Percentiles rank a stretch among this genome's conserved stretches.
phyloP scores from a whole-genome alignment of 108 stramenopile species.

The Schizochytrium sp. region DNA sequence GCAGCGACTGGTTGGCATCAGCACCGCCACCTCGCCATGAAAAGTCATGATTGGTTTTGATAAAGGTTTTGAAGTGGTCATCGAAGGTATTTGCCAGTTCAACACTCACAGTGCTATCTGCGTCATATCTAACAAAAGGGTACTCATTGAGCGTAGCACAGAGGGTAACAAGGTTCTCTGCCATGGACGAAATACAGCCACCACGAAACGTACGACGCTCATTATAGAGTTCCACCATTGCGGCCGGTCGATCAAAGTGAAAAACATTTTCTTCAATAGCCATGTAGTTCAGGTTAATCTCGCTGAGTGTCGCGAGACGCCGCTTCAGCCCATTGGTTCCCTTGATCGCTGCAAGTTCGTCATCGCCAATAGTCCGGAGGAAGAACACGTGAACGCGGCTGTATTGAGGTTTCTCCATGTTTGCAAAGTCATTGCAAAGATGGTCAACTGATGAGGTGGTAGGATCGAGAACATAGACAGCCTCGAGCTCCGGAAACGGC shows the following conservation, averaged over 20 bases:
- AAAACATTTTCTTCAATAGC: slow-evolving; percentile 87
- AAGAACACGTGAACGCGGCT: slow-evolving; percentile 88
- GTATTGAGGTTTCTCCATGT: slow-evolving; percentile 82
- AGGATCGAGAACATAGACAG: slow-evolving; percentile 88
- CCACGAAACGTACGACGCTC: slow-evolving; percentile 65
- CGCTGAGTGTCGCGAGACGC: slow-evolving; percentile 82
- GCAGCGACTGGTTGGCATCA: slow-evolving; percentile 76
- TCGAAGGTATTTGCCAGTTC: slow-evolving; percentile 86
- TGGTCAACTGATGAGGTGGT: slow-evolving; percentile 80
- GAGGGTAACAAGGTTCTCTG: slow-evolving; percentile 89
- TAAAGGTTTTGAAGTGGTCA: slow-evolving; percentile 85
- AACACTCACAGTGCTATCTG: slow-evolving; percentile 75
- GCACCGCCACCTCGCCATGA: slow-evolving; percentile 89
- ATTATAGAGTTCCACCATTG: slow-evolving; percentile 72
- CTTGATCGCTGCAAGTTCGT: slow-evolving; percentile 83
- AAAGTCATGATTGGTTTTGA: slow-evolving; percentile 81
- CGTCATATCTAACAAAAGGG: slow-evolving; percentile 90
- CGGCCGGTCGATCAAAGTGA: slow-evolving; percentile 84
- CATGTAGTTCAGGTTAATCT: slow-evolving; percentile 94
- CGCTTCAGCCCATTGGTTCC: slow-evolving; percentile 84
- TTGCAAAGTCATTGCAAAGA: slow-evolving; percentile 81
- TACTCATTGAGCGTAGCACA: slow-evolving; percentile 97
- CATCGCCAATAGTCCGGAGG: slow-evolving; percentile 80
- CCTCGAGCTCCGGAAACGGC: slow-evolving; percentile 91
- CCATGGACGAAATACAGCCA: slow-evolving; percentile 72